A percentile compares a stretch with the other conserved stretches of the same genome.
Conservation (phyloP, 2,329 filamentous ascomycete genomes). For the Colletotrichum nymphaeae region DNA sequence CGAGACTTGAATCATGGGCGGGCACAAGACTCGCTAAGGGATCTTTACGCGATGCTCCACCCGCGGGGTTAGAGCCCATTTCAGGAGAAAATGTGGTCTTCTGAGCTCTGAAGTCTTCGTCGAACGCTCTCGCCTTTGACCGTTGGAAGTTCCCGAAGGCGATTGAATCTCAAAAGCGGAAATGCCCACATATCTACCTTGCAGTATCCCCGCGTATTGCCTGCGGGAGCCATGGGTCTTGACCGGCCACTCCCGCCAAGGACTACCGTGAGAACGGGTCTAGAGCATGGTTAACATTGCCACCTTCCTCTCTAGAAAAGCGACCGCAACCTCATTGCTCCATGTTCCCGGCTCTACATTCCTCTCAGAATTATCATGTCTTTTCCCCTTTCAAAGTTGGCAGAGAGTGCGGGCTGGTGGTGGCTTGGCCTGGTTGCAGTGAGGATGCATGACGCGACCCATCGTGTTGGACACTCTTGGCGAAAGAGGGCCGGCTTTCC, state of each 20-base stretch:
- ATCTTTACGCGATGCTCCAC: no score
- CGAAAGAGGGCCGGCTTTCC: no score
- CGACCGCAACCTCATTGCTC: background rate
- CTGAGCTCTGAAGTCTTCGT: no score
- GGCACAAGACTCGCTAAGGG: no score
- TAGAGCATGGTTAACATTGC: background rate
- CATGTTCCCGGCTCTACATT: background rate
- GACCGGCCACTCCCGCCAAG: conserved; percentile 16
- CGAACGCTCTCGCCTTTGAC: no score
- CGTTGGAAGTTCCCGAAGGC: no score
- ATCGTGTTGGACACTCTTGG: no score
- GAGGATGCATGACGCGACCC: background rate
- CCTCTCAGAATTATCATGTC: background rate
- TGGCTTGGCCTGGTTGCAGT: conserved; percentile 5
- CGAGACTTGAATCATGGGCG: no score
- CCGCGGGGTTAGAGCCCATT: no score
- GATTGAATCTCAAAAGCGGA: no score
- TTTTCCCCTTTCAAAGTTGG: background rate
- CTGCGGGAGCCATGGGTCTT: background rate
- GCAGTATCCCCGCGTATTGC: background rate
- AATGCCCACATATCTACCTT: background rate
- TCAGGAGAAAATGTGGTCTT: no score
- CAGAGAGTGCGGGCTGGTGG: background rate
- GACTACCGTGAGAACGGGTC: background rate
- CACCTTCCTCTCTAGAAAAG: conserved; percentile 9